A percentile compares a stretch with the other conserved stretches of the same genome.
Conservation (phyloP, 345 rosid genomes). For the Psidium friedrichsthalianum region DNA sequence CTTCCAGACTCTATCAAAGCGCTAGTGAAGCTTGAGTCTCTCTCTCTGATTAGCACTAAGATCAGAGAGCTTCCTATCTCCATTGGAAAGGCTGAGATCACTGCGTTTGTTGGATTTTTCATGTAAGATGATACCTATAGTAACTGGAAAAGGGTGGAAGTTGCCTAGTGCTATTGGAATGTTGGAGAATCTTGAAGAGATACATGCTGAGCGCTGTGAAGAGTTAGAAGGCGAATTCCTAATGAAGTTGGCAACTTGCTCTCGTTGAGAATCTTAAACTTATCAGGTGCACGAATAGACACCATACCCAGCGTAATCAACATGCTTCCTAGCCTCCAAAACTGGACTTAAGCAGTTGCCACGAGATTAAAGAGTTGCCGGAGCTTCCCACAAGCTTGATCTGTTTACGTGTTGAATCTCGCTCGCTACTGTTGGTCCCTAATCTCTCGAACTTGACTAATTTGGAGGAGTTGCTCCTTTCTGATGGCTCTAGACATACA, state of each 20-base stretch:
- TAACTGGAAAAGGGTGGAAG: not conserved
- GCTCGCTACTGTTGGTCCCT: not conserved
- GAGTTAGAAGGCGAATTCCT: not conserved
- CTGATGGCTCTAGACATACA: not conserved
- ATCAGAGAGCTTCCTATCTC: not conserved
- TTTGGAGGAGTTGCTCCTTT: not conserved
- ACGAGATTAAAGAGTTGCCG: too few species aligned
- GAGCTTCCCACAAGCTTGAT: conserved; percentile 8
- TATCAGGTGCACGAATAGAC: not conserved
- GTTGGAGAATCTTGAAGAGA: not conserved
- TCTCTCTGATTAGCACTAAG: not conserved
- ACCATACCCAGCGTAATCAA: conserved; percentile 1
- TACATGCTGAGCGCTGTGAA: not conserved
- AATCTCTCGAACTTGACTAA: not conserved
- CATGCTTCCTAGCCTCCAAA: not conserved
- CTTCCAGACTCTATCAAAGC: not conserved
- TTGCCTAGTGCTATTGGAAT: not conserved
- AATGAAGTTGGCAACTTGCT: not conserved
- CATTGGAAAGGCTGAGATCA: not conserved
- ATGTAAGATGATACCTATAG: not conserved
- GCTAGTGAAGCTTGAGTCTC: not conserved
- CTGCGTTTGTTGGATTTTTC: not conserved
- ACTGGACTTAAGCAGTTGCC: too few species aligned
- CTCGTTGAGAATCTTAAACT: not conserved
- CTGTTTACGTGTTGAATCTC: not conserved